These are phyloP conservation scores for Phragmites australis DNA, from an alignment of 176 grass and related monocot genomes.

Conservation along the genomic window DNA sequence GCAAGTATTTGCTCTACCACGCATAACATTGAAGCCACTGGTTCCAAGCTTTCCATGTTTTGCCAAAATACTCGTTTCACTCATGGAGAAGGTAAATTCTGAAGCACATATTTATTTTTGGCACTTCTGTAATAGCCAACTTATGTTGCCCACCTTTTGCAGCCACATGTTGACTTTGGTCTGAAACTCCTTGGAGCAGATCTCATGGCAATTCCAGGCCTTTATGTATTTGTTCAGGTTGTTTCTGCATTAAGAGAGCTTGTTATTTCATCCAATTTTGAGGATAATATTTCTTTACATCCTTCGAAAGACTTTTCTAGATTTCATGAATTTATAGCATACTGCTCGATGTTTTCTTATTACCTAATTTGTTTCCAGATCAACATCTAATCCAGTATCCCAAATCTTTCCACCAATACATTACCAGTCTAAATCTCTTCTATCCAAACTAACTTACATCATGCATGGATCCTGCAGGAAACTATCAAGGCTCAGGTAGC, in stretches of 20 bases:
- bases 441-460: background rate
- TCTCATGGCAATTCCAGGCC: conserved; percentile 78
- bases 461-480: conserved; percentile 47
- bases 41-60: conserved; percentile 90
- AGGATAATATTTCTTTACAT: background rate
- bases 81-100: conserved; percentile 79
- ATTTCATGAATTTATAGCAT: background rate
- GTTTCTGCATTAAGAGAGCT: background rate
- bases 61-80: conserved; percentile 73
- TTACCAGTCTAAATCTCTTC: background rate
- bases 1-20: conserved; percentile 80
- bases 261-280: background rate
- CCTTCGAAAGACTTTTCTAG: background rate
- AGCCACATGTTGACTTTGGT: conserved; percentile 93
- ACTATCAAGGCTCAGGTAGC: conserved; percentile 84
- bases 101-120: background rate
- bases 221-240: conserved; percentile 91
- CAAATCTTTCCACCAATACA: background rate
- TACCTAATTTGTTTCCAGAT: background rate
- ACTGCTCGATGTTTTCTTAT: background rate
- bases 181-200: conserved; percentile 80
- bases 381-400: background rate
- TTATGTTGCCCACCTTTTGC: conserved; percentile 39
- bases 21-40: conserved; percentile 79
- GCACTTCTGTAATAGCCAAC: background rate